Evolutionary conservation across 164 flowering plant species (phyloP).

Genomic region (Brasenia schreberi): DNA sequence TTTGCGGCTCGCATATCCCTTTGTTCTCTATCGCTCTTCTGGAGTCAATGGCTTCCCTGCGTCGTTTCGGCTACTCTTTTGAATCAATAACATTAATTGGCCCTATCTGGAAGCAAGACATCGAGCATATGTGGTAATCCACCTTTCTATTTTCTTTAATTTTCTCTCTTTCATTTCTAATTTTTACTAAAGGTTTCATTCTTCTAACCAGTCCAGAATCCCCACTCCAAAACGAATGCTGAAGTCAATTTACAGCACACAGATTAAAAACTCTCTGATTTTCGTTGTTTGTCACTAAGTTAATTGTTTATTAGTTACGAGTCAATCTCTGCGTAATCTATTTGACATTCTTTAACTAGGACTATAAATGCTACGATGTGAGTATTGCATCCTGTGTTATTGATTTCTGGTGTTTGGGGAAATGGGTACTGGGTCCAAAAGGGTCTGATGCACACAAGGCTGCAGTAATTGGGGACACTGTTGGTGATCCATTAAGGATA

Average conservation of each 20-base stretch:
- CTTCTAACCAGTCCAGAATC: neutral
- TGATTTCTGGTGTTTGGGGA: neutral
- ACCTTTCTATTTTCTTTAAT: neutral
- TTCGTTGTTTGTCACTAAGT: neutral
- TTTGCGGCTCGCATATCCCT: too few relatives aligned
- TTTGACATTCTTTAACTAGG: neutral
- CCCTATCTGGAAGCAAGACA: neutral
- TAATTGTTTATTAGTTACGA: neutral
- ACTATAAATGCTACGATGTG: neutral
- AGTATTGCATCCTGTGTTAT: neutral
- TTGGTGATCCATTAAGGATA: conserved; percentile 23
- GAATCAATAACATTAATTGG: neutral
- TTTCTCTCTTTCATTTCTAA: neutral
- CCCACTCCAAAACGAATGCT: neutral
- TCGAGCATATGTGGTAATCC: neutral
- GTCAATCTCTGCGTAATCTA: neutral
- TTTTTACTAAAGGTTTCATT: neutral
- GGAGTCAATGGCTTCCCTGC: neutral
- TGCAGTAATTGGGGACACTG: conserved; percentile 21
- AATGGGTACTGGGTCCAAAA: conserved; percentile 17
- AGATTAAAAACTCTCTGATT: neutral
- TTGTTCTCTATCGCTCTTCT: neutral
- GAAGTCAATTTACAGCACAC: neutral
- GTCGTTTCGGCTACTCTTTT: neutral
- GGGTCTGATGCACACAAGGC: conserved; percentile 17